phyloP scores from a whole-genome alignment of 1,139 yeast species.

The Kluyveromyces sp. region DNA sequence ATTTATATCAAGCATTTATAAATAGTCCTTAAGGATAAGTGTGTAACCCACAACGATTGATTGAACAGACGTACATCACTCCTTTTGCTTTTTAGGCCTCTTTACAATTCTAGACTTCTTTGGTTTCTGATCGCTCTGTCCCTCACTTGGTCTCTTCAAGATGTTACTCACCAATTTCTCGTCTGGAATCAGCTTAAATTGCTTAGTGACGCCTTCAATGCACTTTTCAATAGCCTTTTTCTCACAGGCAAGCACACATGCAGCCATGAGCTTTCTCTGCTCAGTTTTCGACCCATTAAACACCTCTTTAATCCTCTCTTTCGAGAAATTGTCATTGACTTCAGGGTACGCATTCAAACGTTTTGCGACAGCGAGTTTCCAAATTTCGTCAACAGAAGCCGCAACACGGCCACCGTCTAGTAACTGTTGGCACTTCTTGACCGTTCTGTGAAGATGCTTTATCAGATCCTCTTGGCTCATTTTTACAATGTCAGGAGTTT shows the following conservation, averaged over 20 bases:
- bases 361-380: slow-evolving; percentile 23
- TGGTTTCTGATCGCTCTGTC: background rate
- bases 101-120: background rate
- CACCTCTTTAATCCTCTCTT: background rate
- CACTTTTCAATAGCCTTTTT: slow-evolving; percentile 42
- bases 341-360: slow-evolving; percentile 32
- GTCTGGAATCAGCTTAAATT: slow-evolving; percentile 45
- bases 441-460: slow-evolving; percentile 20
- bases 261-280: slow-evolving; percentile 41
- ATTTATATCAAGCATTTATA: slow-evolving; percentile 15
- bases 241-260: slow-evolving; percentile 49
- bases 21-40: too few relatives aligned
- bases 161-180: slow-evolving; percentile 51
- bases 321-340: slow-evolving; percentile 12
- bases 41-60: too few relatives aligned
- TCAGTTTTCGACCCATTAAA: slow-evolving; percentile 11
- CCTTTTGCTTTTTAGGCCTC: slow-evolving; percentile 9
- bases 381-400: slow-evolving; percentile 18
- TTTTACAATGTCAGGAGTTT: slow-evolving; percentile 14
- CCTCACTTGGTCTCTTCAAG: slow-evolving; percentile 36
- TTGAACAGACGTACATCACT: too few relatives aligned
- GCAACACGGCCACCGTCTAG: slow-evolving; percentile 30
- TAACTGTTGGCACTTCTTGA: slow-evolving; percentile 31
- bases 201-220: slow-evolving; percentile 32
- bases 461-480: slow-evolving; percentile 11